A percentile compares a stretch with the other conserved stretches of the same genome.
Evolutionary conservation across 225 moss, liverwort and hornwort species (phyloP).

Genomic region (Lunularia cruciata): DNA sequence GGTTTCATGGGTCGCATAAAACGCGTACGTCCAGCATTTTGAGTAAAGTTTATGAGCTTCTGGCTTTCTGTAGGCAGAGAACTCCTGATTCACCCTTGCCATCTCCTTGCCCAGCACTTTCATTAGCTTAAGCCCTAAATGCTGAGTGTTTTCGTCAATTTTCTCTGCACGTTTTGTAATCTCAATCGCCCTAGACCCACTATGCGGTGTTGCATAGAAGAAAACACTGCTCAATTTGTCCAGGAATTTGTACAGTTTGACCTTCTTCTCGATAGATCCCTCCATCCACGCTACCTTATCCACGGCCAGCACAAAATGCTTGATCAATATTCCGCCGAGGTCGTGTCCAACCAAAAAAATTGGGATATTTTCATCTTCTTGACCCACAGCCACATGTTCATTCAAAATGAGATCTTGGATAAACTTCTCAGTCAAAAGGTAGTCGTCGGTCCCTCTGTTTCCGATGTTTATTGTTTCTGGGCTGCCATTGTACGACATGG

Average conservation of each 20-base stretch:
- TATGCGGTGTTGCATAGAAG: conserved; percentile 9
- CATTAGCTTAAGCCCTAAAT: neutral
- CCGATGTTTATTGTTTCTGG: no score
- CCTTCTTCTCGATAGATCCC: no score
- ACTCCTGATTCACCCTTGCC: no score
- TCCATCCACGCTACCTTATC: neutral
- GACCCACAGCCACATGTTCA: neutral
- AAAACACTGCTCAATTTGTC: neutral
- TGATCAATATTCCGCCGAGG: conserved; percentile 5
- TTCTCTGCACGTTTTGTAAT: neutral
- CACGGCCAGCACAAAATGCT: neutral
- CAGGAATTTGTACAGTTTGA: neutral
- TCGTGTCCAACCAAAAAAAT: conserved; percentile 14
- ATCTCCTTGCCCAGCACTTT: no score
- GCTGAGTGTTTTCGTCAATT: neutral
- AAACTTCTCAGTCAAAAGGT: neutral
- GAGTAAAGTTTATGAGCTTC: no score
- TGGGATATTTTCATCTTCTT: neutral
- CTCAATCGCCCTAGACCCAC: neutral
- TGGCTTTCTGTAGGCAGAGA: no score
- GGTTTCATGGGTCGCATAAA: no score
- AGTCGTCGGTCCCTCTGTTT: neutral
- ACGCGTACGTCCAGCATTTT: no score
- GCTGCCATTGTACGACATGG: neutral
- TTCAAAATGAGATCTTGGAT: neutral